A percentile compares a stretch with the other conserved stretches of the same genome.
Evolutionary conservation across 228 moss, liverwort and hornwort genomes (phyloP).

Genomic region (Sphagnum magellanicum): DNA sequence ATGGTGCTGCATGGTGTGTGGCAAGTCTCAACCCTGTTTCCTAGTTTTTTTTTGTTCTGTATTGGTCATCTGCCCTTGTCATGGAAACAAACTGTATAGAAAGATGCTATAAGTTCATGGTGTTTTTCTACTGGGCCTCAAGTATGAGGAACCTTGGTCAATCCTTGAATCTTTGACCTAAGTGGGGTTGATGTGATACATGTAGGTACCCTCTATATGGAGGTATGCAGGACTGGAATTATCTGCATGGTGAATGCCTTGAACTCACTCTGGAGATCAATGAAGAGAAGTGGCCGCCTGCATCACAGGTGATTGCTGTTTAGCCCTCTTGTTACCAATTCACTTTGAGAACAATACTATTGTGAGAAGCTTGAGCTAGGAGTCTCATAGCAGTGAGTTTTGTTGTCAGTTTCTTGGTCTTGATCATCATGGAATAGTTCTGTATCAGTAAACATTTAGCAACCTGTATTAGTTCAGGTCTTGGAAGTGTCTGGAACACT

Average conservation of each 20-base stretch:
- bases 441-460: no score
- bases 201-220: slow-evolving; percentile 95
- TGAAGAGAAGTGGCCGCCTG: slow-evolving; percentile 68
- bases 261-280: slow-evolving; percentile 87
- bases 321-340: not conserved
- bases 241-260: slow-evolving; percentile 78
- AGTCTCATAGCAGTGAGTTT: no score
- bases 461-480: not conserved
- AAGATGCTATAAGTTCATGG: no score
- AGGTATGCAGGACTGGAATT: slow-evolving; percentile 99
- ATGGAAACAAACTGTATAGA: no score
- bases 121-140: no score
- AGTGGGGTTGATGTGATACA: no score
- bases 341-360: not conserved
- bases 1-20: slow-evolving; percentile 84
- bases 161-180: no score
- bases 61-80: not conserved
- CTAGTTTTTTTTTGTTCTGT: not conserved
- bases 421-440: no score
- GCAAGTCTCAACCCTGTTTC: not conserved
- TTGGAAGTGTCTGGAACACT: not conserved
- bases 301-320: slow-evolving; percentile 23
- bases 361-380: no score
- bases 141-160: no score
- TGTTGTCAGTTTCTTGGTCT: no score